Conservation (phyloP, 306 rosid genomes). For the Citrullus mucosospermus region DNA sequence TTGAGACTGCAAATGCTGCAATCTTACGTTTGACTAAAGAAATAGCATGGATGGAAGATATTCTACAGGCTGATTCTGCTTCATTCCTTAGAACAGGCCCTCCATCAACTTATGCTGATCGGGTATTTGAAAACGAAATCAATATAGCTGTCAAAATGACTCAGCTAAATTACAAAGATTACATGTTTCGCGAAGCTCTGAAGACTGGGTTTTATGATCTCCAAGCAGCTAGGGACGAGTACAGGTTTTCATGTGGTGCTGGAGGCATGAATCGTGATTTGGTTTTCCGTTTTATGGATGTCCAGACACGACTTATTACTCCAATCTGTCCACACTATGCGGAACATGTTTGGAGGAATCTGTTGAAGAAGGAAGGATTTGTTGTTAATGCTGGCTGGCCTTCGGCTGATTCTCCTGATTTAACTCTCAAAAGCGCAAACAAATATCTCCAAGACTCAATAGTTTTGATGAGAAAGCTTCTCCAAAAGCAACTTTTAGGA, state of each 20-base stretch:
- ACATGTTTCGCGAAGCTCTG: conserved; percentile 81
- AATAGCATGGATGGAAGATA: conserved; percentile 74
- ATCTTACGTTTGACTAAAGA: conserved; percentile 76
- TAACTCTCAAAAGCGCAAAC: conserved; percentile 61
- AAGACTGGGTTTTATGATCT: conserved; percentile 87
- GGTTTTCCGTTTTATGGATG: conserved; percentile 75
- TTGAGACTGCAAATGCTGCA: conserved; percentile 86
- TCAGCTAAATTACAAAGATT: conserved; percentile 59
- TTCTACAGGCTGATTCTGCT: conserved; percentile 49
- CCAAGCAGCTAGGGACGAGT: conserved; percentile 85
- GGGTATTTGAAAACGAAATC: conserved; percentile 68
- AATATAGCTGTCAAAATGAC: conserved; percentile 66
- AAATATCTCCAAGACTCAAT: conserved; percentile 79
- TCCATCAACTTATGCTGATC: conserved; percentile 70
- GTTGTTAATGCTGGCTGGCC: conserved; percentile 88
- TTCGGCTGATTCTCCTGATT: conserved; percentile 53
- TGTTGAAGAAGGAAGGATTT: conserved; percentile 75
- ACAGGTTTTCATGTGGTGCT: conserved; percentile 68
- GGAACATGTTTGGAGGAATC: conserved; percentile 71
- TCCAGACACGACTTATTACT: conserved; percentile 76
- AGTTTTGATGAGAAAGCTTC: conserved; percentile 72
- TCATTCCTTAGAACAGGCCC: conserved; percentile 64
- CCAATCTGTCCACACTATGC: conserved; percentile 94
- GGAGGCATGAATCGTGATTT: conserved; percentile 63
- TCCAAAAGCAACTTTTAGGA: conserved; percentile 68